Percentiles rank a stretch among this genome's conserved stretches.
phyloP scores from a whole-genome alignment of 768 basidiomycete species.

The Xerocomellus chrysenteron region DNA sequence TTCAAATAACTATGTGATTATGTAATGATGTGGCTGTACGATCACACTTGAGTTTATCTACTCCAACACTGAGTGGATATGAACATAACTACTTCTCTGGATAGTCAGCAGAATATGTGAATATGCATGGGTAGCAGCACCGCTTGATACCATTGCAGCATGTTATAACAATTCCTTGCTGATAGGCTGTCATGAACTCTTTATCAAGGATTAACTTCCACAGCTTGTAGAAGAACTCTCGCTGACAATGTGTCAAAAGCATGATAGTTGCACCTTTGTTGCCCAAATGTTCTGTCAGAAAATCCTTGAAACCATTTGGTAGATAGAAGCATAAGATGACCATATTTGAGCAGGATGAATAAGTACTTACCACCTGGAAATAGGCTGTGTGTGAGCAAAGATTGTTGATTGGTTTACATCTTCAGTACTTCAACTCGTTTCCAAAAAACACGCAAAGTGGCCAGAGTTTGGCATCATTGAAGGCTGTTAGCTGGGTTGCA shows the following conservation, averaged over 20 bases:
- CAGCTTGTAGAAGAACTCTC: no score
- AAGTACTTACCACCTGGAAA: neutral
- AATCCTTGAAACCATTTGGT: neutral
- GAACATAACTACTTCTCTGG: neutral
- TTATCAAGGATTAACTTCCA: neutral
- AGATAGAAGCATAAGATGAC: neutral
- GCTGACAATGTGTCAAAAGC: neutral
- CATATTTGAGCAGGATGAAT: no score
- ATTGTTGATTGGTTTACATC: neutral
- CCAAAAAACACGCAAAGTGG: neutral
- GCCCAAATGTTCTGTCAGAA: neutral
- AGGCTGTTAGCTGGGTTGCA: neutral
- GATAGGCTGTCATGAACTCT: neutral
- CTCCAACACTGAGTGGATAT: no score
- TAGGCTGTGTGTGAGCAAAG: neutral
- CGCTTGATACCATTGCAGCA: neutral
- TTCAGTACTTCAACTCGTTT: neutral
- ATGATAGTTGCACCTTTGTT: no score
- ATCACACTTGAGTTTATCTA: no score
- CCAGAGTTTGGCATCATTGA: neutral
- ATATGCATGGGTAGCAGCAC: neutral
- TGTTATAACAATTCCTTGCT: neutral
- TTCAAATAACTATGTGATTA: no score
- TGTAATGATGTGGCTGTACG: no score
- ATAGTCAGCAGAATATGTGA: neutral